These are phyloP conservation scores for Ustilago xerochloae DNA, from an alignment of 1,284 basidiomycete species.

Conservation along the genomic window DNA sequence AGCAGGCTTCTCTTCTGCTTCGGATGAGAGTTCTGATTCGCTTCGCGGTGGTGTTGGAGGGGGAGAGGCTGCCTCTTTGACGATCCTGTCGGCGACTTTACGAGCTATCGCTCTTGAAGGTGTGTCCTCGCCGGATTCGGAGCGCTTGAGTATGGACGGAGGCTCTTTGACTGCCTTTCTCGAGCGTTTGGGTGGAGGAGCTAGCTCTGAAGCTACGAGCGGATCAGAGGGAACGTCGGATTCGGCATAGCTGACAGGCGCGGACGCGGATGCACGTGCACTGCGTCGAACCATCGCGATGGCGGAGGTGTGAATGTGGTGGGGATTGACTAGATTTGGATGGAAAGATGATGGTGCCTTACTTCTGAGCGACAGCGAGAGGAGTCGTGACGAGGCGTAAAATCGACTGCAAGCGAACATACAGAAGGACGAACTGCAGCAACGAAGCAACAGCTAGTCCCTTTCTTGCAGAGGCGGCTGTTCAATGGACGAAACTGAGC, in stretches of 20 bases:
- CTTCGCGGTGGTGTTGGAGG: conserved; percentile 22
- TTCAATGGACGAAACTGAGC: too few relatives aligned
- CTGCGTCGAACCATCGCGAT: conserved; percentile 31
- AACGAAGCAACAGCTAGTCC: background rate
- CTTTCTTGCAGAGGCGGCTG: too few relatives aligned
- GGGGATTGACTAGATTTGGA: background rate
- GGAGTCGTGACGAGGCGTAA: conserved; percentile 16
- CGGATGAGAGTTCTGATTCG: conserved; percentile 22
- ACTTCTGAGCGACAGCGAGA: background rate
- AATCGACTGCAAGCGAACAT: conserved; percentile 13
- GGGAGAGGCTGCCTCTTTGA: conserved; percentile 16
- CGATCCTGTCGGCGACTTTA: conserved; percentile 17
- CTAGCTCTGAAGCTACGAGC: background rate
- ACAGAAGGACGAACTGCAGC: conserved; percentile 1
- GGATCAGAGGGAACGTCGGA: conserved; percentile 7
- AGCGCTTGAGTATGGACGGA: background rate
- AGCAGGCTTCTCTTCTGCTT: conserved; percentile 10
- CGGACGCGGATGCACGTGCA: conserved; percentile 31
- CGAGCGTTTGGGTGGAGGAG: conserved; percentile 10
- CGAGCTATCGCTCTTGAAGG: conserved; percentile 17
- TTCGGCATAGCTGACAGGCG: conserved; percentile 24
- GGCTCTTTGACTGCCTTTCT: conserved; percentile 14
- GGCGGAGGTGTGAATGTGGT: background rate
- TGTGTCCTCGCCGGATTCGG: background rate
- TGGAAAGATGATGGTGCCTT: background rate